Evolutionary conservation across 208 protist species (phyloP).

Genomic region (Herpetomonas samuelpessoai): DNA sequence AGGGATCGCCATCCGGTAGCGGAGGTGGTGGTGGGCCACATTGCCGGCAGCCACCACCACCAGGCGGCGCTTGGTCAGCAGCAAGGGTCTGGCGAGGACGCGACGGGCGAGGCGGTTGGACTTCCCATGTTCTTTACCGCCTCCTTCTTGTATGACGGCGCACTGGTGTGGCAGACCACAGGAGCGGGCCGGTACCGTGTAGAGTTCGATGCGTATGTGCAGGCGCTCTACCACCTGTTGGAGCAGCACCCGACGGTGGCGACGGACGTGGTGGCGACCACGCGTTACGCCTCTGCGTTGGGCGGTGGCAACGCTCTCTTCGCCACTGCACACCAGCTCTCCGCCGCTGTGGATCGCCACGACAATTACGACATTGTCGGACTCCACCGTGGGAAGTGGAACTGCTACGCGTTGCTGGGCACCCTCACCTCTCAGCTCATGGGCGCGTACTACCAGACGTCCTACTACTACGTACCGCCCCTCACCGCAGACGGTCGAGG

Average conservation of each 20-base stretch:
- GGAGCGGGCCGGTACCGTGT: constrained; percentile 69
- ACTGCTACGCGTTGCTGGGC: constrained; percentile 79
- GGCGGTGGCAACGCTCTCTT: constrained; percentile 31
- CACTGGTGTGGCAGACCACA: constrained; percentile 62
- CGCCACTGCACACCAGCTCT: constrained; percentile 41
- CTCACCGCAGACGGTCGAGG: neutral
- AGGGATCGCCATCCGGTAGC: neutral
- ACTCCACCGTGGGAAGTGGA: constrained; percentile 81
- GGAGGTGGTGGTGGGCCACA: constrained; percentile 2
- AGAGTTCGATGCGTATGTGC: constrained; percentile 80
- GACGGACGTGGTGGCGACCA: constrained; percentile 13
- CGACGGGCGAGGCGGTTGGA: neutral
- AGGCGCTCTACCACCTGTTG: constrained; percentile 73
- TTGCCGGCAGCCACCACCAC: neutral
- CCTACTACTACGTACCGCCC: constrained; percentile 29
- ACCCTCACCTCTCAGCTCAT: constrained; percentile 75
- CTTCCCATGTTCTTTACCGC: constrained; percentile 44
- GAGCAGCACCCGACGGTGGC: constrained; percentile 59
- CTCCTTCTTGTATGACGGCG: constrained; percentile 21
- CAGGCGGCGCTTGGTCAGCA: constrained; percentile 1
- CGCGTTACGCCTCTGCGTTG: neutral
- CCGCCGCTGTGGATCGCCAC: constrained; percentile 61
- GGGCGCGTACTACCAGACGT: constrained; percentile 69
- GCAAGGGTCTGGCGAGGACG: neutral
- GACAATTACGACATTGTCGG: constrained; percentile 58